phyloP scores from a whole-genome alignment of 31 red algal genomes.

The Odonthalia washingtoniensis region DNA sequence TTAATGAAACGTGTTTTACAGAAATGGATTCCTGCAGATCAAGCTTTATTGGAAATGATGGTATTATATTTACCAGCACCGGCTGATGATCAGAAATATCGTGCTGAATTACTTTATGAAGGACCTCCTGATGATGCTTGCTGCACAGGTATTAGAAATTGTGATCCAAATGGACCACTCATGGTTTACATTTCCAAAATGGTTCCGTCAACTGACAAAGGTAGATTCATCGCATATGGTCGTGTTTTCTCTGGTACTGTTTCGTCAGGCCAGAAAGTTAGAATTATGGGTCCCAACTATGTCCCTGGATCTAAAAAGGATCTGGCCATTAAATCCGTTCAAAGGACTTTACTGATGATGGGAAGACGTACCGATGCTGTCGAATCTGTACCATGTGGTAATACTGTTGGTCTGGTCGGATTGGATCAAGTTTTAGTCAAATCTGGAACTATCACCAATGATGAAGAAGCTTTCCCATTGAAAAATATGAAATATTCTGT shows the following conservation, averaged over 20 bases:
- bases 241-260: slow-evolving; percentile 99
- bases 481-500: slow-evolving; percentile 99
- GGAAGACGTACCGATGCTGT: slow-evolving; percentile 95
- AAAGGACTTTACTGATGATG: slow-evolving; percentile 99
- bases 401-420: slow-evolving; percentile 98
- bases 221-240: slow-evolving; percentile 98
- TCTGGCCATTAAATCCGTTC: slow-evolving; percentile 93
- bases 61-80: slow-evolving; percentile 97
- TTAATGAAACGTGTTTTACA: slow-evolving; percentile 99
- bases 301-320: slow-evolving; percentile 98
- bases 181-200: slow-evolving; percentile 99
- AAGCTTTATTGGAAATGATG: slow-evolving; percentile 99
- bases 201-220: slow-evolving; percentile 98
- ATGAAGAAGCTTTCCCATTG: slow-evolving; percentile 95
- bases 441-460: slow-evolving; percentile 91
- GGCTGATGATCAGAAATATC: slow-evolving; percentile 97
- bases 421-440: slow-evolving; percentile 95
- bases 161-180: slow-evolving; percentile 98
- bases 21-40: slow-evolving; percentile 99
- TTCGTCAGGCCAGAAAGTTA: slow-evolving; percentile 92
- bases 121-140: slow-evolving; percentile 96
- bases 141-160: slow-evolving; percentile 97
- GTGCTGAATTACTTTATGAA: slow-evolving; percentile 96
- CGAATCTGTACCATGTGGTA: slow-evolving; percentile 95
- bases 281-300: slow-evolving; percentile 99